Percentiles rank a stretch among this genome's conserved stretches.
Conservation (phyloP, 2,329 filamentous ascomycete genomes). For the Colletotrichum tanaceti region DNA sequence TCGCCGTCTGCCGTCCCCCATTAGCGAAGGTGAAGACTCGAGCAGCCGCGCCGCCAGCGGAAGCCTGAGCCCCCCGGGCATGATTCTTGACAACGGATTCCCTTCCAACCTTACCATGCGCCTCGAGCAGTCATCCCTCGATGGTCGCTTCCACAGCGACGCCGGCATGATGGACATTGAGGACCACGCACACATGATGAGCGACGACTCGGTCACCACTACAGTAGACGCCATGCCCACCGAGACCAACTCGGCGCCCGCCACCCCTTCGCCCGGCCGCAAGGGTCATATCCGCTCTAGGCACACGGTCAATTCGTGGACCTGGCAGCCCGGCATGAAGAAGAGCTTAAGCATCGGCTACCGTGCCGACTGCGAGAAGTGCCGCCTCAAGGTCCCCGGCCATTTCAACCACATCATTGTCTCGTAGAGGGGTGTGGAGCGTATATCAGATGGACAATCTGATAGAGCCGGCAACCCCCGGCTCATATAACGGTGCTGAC, state of each 20-base stretch:
- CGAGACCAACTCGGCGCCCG: constrained; percentile 46
- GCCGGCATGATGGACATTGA: constrained; percentile 51
- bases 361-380: constrained; percentile 82
- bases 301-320: constrained; percentile 71
- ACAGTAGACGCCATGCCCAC: constrained; percentile 24
- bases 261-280: constrained; percentile 58
- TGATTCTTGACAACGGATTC: constrained; percentile 50
- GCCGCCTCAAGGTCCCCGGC: constrained; percentile 77
- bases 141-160: constrained; percentile 36
- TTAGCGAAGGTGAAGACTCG: constrained; percentile 65
- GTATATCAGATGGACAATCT: neutral
- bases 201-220: constrained; percentile 25
- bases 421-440: constrained; percentile 57
- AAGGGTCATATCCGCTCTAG: constrained; percentile 69
- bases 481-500: constrained; percentile 36
- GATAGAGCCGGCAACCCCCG: neutral
- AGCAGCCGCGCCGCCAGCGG: constrained; percentile 41
- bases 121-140: constrained; percentile 47
- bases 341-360: constrained; percentile 83
- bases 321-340: constrained; percentile 72
- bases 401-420: constrained; percentile 85
- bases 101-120: constrained; percentile 50
- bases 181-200: constrained; percentile 17
- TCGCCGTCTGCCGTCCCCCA: constrained; percentile 68
- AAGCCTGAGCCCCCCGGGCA: constrained; percentile 51